A percentile compares a stretch with the other conserved stretches of the same genome.
Evolutionary conservation across 2,329 filamentous ascomycete genomes (phyloP).

Genomic region (Cladorrhinum sp.): DNA sequence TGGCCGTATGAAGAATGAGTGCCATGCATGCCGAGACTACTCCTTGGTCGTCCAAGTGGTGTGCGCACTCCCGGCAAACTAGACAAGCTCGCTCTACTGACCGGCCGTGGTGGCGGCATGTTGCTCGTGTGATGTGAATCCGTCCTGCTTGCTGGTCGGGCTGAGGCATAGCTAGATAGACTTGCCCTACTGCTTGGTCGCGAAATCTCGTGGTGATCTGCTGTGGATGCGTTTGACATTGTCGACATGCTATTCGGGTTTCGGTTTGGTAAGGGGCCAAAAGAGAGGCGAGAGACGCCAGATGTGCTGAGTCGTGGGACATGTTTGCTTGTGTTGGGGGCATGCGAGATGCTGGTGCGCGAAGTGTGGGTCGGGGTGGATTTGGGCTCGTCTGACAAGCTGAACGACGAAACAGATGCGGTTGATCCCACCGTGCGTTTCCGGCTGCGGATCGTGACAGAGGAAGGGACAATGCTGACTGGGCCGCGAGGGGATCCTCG

Average conservation of each 20-base stretch:
- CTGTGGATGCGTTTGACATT: conserved; percentile 7
- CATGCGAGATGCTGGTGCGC: conserved; percentile 35
- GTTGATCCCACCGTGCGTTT: conserved; percentile 63
- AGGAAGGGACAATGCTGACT: conserved; percentile 50
- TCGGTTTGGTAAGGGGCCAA: conserved; percentile 59
- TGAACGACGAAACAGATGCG: conserved; percentile 40
- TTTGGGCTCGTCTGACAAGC: conserved; percentile 44
- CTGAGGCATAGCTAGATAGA: conserved; percentile 45
- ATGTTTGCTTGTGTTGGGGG: conserved; percentile 43
- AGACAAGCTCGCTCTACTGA: conserved; percentile 59
- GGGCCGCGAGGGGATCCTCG: conserved; percentile 67
- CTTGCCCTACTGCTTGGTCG: conserved; percentile 74
- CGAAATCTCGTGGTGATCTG: conserved; percentile 43
- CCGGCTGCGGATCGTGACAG: conserved; percentile 63
- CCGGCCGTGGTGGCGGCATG: conserved; percentile 55
- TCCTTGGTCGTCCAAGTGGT: conserved; percentile 66
- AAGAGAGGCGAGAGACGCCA: conserved; percentile 61
- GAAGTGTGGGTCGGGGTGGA: conserved; percentile 44
- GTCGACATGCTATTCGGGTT: conserved; percentile 38
- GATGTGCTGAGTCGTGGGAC: conserved; percentile 59
- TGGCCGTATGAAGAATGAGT: conserved; percentile 47
- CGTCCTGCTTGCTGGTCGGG: conserved; percentile 51
- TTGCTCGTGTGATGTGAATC: conserved; percentile 38
- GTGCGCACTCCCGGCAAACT: conserved; percentile 51
- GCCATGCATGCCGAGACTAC: conserved; percentile 62